Evolutionary conservation across 768 basidiomycete genomes (phyloP), one percentile per base, ranked within the genome.

Genomic region (Phaeotremella skinneri): DNA sequence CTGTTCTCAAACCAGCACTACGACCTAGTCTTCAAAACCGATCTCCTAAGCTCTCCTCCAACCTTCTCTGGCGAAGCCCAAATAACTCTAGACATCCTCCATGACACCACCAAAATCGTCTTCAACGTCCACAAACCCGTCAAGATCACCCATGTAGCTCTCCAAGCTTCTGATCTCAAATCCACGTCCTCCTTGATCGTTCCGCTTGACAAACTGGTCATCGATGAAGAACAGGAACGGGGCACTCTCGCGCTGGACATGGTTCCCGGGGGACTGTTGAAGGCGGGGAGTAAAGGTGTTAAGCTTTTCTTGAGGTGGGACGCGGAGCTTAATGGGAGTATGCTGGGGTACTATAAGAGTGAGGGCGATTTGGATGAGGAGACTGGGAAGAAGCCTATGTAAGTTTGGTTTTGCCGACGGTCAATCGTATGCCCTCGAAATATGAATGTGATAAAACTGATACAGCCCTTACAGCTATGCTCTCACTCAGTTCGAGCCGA

Each of bases 401-500:
- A 45, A 60, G 75, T 64, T n/a, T n/a, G 20, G 5, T 17, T 43
- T 50, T 14, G 11, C 29, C 16, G 16, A 39, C 14, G 20, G 20
- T 34, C n/a, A 29, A 7, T 48, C n/a, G 25, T 16, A 13, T 20
- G 37, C 9, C 20, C 14, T 32, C 27, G 11, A 55, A 9, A 57
- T 32, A 20, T n/a, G 21, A 39, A 82, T 59, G 88, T 89, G 72
- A 50, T 37, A 61, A 59, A 25, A 61, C 54, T 43, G 58, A 52
- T 3, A 16, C 55, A n/a, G 52, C 34, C n/a, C 39, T 17, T 21
- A 11, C 37, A 78, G 70, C 62, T 79, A 79, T 61, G 82, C 87
- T 27, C 79, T 98, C 52, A 96, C 94, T 32, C 93, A 98, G 78
- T 94, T 92, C 64, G 90, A 94, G 87, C 86, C 92, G 37, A 94